phyloP scores from a whole-genome alignment of 345 rosid species.

The Rhodamnia argentea region DNA sequence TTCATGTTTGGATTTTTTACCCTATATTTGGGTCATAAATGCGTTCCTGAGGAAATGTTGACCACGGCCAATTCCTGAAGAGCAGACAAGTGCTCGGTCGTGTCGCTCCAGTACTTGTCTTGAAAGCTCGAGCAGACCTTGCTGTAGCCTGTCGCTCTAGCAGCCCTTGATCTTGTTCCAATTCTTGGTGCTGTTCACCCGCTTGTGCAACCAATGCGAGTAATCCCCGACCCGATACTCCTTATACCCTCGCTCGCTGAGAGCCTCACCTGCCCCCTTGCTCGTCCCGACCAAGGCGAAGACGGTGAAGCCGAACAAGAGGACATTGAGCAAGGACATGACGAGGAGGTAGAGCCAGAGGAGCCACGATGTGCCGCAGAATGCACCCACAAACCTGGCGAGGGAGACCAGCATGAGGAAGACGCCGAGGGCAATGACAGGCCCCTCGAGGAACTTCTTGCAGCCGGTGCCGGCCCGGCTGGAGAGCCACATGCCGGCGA shows the following conservation, averaged over 20 bases:
- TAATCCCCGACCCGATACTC: slow-evolving; percentile 36
- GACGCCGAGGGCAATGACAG: slow-evolving; percentile 60
- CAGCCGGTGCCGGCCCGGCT: slow-evolving; percentile 53
- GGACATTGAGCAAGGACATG: slow-evolving; percentile 61
- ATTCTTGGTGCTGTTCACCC: slow-evolving; percentile 5
- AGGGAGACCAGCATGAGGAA: slow-evolving; percentile 66
- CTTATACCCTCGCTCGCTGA: slow-evolving; percentile 59
- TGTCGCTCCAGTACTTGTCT: slow-evolving; percentile 3
- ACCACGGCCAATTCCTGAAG: too few species aligned
- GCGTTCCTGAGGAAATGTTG: too few species aligned
- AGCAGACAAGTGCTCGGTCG: slow-evolving; percentile 3
- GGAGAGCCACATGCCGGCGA: slow-evolving; percentile 70
- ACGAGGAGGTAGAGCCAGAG: slow-evolving; percentile 74
- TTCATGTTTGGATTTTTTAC: too few species aligned
- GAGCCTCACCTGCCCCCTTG: slow-evolving; percentile 62
- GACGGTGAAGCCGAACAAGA: slow-evolving; percentile 60
- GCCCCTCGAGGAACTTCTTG: slow-evolving; percentile 66
- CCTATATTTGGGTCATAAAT: too few species aligned
- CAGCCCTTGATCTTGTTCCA: slow-evolving; percentile 22
- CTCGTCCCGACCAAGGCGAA: slow-evolving; percentile 70
- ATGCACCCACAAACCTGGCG: slow-evolving; percentile 78
- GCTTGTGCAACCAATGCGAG: slow-evolving; percentile 16
- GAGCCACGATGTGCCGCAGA: slow-evolving; percentile 68
- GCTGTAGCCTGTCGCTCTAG: slow-evolving; percentile 5
- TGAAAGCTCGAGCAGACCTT: slow-evolving; percentile 10